Conservation (phyloP, 148 eudicot species). For the Dysphania ambrosioides region DNA sequence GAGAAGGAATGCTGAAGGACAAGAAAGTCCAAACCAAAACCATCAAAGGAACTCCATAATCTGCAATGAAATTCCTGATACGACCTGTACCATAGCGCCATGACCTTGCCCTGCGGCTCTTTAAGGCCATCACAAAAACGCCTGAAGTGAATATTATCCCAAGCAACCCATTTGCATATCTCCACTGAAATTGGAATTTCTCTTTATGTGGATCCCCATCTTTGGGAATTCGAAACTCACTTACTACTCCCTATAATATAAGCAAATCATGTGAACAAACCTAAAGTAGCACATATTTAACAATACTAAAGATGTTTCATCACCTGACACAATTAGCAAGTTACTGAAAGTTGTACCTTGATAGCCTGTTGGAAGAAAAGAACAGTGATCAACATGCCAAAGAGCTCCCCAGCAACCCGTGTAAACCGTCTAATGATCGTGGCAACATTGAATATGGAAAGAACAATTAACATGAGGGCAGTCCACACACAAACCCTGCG, state of each 20-base stretch:
- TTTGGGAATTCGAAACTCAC: constrained; percentile 52
- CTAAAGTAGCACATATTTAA: neutral
- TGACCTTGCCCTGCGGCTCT: constrained; percentile 65
- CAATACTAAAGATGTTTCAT: neutral
- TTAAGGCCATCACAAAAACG: constrained; percentile 46
- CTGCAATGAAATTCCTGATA: constrained; percentile 69
- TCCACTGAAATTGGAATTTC: constrained; percentile 51
- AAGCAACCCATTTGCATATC: constrained; percentile 63
- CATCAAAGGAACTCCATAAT: constrained; percentile 90
- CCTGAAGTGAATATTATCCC: constrained; percentile 66
- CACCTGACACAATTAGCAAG: neutral
- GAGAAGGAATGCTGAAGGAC: constrained; percentile 52
- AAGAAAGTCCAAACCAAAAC: constrained; percentile 71
- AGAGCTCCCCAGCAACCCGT: constrained; percentile 64
- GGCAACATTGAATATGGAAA: constrained; percentile 53
- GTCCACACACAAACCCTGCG: constrained; percentile 79
- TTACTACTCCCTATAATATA: constrained; percentile 39
- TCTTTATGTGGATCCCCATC: constrained; percentile 29
- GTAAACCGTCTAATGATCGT: constrained; percentile 55
- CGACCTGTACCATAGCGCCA: constrained; percentile 71
- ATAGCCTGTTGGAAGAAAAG: constrained; percentile 74
- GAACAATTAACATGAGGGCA: constrained; percentile 44
- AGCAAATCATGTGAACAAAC: neutral
- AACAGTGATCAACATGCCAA: constrained; percentile 65
- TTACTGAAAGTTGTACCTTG: constrained; percentile 36